Base-by-base conservation (phyloP, 768 basidiomycete genomes). In the Peribolospora baueri region DNA sequence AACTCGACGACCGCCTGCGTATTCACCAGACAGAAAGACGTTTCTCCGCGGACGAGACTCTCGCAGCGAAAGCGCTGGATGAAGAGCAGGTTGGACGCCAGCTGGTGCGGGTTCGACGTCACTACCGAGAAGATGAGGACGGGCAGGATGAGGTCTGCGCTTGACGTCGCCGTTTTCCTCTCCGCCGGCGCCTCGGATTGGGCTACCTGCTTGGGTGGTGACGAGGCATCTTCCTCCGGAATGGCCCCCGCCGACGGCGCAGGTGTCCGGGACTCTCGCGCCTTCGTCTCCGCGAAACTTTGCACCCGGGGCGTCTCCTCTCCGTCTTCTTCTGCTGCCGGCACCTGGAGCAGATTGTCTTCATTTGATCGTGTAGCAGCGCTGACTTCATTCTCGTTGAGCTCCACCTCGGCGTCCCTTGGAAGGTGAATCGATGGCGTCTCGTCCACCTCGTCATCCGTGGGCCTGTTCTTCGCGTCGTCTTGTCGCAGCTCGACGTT, bases 1-100 rank as follows among this genome's bases (percentile, higher is more conserved):
- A 95, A 98, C 65, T 95, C 90, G 1, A 84, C 84, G 5, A 91
- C 88, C 8, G 91, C 91, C 73, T 90, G 78, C 45, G 93, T 71
- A 67, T 93, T 97, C 66, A 95, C 83, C 46, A 91, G 73, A 56
- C 88, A 95, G 62, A 88, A 98, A 50, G 78, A 80, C 62, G 85
- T 84, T 63, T 95, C 87, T 3, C 88, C 88, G 72, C 42, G 78
- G 47, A 70, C 57, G 50, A 68, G 66, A n/a, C 68, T 64, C 5
- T 69, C 67, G 73, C 69, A 74, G 74, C 57, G 80, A 68, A 58
- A 90, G 41, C 73, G 68, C 43, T 72, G 71, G 40, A 71, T 65
- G 61, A 68, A 74, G 54, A 70, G 65, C 64, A 69, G 80, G 74
- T 61, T 83, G 72, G 59, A 88, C 71, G 75, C 75, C 0, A 97